A percentile compares a stretch with the other conserved stretches of the same genome.
phyloP scores from a whole-genome alignment of 75 land plant genomes.

The Sequoia sempervirens region DNA sequence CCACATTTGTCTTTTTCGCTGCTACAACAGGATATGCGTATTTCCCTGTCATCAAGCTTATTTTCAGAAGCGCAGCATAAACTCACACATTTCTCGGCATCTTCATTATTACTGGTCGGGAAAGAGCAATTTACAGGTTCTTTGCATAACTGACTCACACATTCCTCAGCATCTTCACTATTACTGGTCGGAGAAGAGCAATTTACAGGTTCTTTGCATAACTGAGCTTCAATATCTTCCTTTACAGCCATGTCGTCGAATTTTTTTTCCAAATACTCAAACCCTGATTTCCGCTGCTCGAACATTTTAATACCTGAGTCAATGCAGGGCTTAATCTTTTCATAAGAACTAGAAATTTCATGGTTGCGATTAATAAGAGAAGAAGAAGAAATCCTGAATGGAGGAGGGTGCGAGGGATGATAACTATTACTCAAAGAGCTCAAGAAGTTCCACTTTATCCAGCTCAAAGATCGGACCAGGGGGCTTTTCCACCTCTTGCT shows the following conservation, averaged over 20 bases:
- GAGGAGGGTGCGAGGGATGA: neutral
- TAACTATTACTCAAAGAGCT: neutral
- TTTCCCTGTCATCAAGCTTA: neutral
- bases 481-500: neutral
- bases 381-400: neutral
- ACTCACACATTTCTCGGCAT: neutral
- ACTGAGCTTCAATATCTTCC: neutral
- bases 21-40: no score
- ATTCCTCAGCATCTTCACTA: neutral
- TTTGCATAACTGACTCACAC: neutral
- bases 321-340: neutral
- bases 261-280: neutral
- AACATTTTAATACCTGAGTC: neutral
- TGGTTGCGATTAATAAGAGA: neutral
- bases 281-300: neutral
- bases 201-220: neutral
- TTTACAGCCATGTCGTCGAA: neutral
- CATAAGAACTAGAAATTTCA: neutral
- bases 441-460: constrained; percentile 5
- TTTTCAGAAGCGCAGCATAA: neutral
- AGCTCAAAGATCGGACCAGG: neutral
- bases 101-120: neutral
- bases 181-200: neutral
- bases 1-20: neutral
- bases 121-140: neutral